phyloP scores from a whole-genome alignment of 768 basidiomycete species.

The Pulveroboletus sp. region DNA sequence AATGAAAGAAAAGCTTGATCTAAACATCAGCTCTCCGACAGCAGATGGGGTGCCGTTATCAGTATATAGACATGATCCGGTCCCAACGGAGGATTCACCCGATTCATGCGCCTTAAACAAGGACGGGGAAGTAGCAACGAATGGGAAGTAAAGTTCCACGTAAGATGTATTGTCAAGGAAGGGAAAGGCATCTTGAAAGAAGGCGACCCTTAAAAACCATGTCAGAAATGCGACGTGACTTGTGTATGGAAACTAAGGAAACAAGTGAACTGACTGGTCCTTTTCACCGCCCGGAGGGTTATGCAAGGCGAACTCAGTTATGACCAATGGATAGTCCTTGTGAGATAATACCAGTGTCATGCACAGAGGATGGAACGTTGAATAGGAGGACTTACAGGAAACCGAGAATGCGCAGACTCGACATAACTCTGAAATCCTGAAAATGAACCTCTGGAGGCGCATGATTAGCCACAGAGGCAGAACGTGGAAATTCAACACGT shows the following conservation, averaged over 20 bases:
- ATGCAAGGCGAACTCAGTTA: constrained; percentile 33
- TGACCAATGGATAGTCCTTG: constrained; percentile 24
- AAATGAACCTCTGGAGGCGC: constrained; percentile 21
- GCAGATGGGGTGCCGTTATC: constrained; percentile 26
- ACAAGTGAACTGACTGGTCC: constrained; percentile 23
- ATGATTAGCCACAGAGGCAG: background rate
- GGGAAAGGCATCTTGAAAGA: constrained; percentile 32
- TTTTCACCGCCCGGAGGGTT: constrained; percentile 31
- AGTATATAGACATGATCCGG: constrained; percentile 32
- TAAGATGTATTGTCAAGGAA: constrained; percentile 35
- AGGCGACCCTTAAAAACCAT: constrained; percentile 22
- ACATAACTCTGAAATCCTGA: constrained; percentile 28
- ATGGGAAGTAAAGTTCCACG: constrained; percentile 36
- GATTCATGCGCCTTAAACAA: constrained; percentile 19
- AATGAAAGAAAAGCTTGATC: too few species aligned
- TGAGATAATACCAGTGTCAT: background rate
- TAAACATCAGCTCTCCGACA: constrained; percentile 23
- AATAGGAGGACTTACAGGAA: constrained; percentile 22
- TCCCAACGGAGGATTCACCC: constrained; percentile 20
- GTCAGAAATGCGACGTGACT: constrained; percentile 5
- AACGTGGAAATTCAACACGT: background rate
- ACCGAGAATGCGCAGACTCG: constrained; percentile 24
- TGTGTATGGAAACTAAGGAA: background rate
- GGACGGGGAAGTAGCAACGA: constrained; percentile 32
- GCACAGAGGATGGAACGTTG: too few species aligned